Conservation (phyloP, 192 early-diverging fungal species). For the Gaertneriomyces sp. region DNA sequence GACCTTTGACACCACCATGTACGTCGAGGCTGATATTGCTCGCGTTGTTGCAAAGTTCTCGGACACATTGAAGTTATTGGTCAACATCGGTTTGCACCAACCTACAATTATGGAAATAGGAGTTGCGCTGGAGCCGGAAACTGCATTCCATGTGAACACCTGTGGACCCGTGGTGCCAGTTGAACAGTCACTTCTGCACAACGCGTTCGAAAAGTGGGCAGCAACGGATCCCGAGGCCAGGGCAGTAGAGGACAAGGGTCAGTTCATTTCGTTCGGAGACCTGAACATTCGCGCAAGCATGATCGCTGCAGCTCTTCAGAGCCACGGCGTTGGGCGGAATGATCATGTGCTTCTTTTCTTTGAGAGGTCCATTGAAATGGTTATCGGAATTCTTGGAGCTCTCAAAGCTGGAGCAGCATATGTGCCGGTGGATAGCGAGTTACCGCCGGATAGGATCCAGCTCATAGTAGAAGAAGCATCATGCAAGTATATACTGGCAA, state of each 20-base stretch:
- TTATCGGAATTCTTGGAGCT: conserved; percentile 23
- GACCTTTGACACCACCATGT: no score
- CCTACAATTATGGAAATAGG: no score
- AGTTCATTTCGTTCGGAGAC: conserved; percentile 33
- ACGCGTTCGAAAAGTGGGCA: conserved; percentile 25
- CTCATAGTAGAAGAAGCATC: no score
- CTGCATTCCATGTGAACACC: no score
- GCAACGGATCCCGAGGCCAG: conserved; percentile 20
- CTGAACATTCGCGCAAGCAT: conserved; percentile 22
- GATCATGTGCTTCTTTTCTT: conserved; percentile 22
- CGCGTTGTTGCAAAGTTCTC: conserved; percentile 1
- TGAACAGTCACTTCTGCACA: not conserved
- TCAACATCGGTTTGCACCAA: no score
- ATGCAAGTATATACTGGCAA: no score
- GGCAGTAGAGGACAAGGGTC: conserved; percentile 20
- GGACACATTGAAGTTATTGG: no score
- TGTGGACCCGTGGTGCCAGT: no score
- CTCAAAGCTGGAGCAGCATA: conserved; percentile 35
- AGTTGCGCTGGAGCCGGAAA: no score
- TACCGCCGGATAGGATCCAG: no score
- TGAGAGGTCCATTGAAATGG: conserved; percentile 30
- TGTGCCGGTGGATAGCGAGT: not conserved
- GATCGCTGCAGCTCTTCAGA: conserved; percentile 12
- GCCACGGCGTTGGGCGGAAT: conserved; percentile 17
- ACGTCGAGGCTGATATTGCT: not conserved